Evolutionary conservation across 345 rosid genomes (phyloP).

Genomic region (Sonneratia alba): DNA sequence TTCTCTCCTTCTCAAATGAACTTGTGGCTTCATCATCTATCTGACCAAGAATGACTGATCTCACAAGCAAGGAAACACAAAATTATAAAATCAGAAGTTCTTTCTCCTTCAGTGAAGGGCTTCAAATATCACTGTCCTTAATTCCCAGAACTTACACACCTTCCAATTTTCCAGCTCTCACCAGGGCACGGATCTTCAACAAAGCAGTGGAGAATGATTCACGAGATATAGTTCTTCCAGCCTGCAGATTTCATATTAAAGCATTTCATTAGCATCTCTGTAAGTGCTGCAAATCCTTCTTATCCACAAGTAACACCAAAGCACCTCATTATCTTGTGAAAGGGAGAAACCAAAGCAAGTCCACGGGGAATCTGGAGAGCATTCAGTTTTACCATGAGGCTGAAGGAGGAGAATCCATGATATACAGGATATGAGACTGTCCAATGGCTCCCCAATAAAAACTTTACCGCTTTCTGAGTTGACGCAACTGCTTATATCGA

Average conservation of each 20-base stretch:
- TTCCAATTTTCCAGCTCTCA: slow-evolving; percentile 39
- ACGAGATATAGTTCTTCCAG: slow-evolving; percentile 31
- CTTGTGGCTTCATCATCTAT: slow-evolving; percentile 35
- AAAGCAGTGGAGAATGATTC: slow-evolving; percentile 53
- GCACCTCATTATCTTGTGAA: slow-evolving; percentile 79
- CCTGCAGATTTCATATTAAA: slow-evolving; percentile 30
- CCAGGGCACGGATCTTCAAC: slow-evolving; percentile 38
- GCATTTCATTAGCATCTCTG: background rate
- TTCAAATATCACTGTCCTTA: background rate
- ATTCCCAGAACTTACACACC: slow-evolving; percentile 28
- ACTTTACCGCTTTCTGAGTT: slow-evolving; percentile 39
- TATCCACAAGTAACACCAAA: slow-evolving; percentile 7
- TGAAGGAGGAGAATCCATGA: slow-evolving; percentile 70
- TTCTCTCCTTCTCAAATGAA: slow-evolving; percentile 44
- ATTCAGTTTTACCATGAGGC: slow-evolving; percentile 32
- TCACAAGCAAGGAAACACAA: slow-evolving; percentile 22
- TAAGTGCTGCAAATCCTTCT: background rate
- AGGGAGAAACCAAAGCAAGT: slow-evolving; percentile 72
- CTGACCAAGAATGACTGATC: slow-evolving; percentile 53
- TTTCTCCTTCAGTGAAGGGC: background rate
- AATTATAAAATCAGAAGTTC: slow-evolving; percentile 10
- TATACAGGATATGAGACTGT: slow-evolving; percentile 60
- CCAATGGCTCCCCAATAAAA: slow-evolving; percentile 62
- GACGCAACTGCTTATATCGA: slow-evolving; percentile 41
- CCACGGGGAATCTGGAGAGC: slow-evolving; percentile 36